phyloP scores from a whole-genome alignment of 2,329 filamentous ascomycete species.

The Penicillium sclerotiorum region DNA sequence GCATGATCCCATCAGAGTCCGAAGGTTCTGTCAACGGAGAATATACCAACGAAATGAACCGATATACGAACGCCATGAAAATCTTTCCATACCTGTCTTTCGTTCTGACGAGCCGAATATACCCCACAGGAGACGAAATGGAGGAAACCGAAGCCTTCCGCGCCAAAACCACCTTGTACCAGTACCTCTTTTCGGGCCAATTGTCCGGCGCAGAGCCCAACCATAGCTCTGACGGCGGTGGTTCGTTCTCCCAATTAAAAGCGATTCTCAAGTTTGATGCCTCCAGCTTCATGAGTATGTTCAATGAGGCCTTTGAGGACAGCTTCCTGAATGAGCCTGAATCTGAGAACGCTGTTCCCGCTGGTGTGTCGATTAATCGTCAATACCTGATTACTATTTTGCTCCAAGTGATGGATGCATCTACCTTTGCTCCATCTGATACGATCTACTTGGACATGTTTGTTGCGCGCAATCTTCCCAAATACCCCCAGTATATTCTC shows the following conservation, averaged over 20 bases:
- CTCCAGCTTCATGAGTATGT: constrained; percentile 86
- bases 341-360: constrained; percentile 61
- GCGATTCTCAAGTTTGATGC: constrained; percentile 86
- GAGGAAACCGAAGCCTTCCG: constrained; percentile 70
- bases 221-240: constrained; percentile 58
- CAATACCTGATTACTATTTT: constrained; percentile 93
- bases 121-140: constrained; percentile 80
- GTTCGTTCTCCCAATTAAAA: constrained; percentile 81
- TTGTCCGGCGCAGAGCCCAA: constrained; percentile 17
- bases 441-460: constrained; percentile 99
- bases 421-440: constrained; percentile 73
- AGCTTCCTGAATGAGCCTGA: constrained; percentile 81
- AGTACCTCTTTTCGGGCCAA: constrained; percentile 88
- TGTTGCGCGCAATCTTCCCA: constrained; percentile 90
- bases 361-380: constrained; percentile 72
- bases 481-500: constrained; percentile 93
- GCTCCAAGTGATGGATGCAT: constrained; percentile 79
- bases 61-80: constrained; percentile 72
- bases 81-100: constrained; percentile 95
- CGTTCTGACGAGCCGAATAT: constrained; percentile 83
- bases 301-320: constrained; percentile 98
- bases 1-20: constrained; percentile 36
- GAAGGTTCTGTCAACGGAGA: constrained; percentile 35
- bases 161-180: constrained; percentile 88
- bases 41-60: constrained; percentile 60